Conservation (phyloP, 1,139 yeast species). For the Diutina mesorugosa region DNA sequence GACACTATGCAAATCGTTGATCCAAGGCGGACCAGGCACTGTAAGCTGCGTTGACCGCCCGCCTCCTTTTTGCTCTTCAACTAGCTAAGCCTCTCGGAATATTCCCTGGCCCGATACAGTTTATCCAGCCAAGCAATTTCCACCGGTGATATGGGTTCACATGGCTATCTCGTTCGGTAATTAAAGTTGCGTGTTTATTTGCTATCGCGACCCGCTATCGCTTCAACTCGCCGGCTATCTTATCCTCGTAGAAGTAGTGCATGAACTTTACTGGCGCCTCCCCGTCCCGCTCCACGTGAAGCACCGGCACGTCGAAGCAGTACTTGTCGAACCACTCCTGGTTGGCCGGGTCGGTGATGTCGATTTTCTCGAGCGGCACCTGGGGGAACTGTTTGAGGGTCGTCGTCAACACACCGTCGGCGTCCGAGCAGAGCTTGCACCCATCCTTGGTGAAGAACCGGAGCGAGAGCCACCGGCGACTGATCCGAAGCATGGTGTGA, state of each 20-base stretch:
- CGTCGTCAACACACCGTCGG: slow-evolving; percentile 36
- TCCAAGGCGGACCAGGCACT: too few species aligned
- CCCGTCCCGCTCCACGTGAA: slow-evolving; percentile 49
- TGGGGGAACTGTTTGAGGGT: slow-evolving; percentile 22
- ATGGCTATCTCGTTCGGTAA: neutral
- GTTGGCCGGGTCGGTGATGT: slow-evolving; percentile 59
- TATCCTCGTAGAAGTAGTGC: slow-evolving; percentile 58
- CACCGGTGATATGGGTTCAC: too few species aligned
- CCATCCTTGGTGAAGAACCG: slow-evolving; percentile 69
- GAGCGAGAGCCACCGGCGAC: neutral
- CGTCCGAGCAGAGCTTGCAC: slow-evolving; percentile 70
- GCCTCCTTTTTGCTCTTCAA: too few species aligned
- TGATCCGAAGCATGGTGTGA: neutral
- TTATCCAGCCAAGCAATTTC: too few species aligned
- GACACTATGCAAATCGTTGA: neutral
- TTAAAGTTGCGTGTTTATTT: neutral
- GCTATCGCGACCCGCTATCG: neutral
- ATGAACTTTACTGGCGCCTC: slow-evolving; percentile 50
- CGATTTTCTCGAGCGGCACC: slow-evolving; percentile 35
- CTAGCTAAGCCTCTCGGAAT: too few species aligned
- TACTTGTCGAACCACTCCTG: slow-evolving; percentile 69
- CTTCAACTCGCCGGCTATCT: slow-evolving; percentile 36
- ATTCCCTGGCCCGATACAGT: too few species aligned
- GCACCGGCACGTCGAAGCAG: slow-evolving; percentile 83
- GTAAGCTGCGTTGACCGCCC: too few species aligned